Evolutionary conservation across 805 yeast genomes (phyloP), one percentile per base, ranked within the genome.

Genomic region (Metschnikowia aberdeeniae): DNA sequence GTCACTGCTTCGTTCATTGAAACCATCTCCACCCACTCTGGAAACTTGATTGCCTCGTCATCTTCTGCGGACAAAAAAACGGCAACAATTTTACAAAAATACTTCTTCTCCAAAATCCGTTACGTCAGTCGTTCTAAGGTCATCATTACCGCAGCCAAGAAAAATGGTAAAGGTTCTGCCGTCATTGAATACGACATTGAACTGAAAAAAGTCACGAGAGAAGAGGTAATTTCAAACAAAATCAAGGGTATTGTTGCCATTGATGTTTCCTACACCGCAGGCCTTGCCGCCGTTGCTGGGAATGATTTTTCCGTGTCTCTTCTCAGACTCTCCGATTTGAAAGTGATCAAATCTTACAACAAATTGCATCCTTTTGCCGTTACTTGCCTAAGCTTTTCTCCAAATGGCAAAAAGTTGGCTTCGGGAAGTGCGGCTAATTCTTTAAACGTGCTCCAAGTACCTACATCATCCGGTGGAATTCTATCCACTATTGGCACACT

Each of bases 291-390:
- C 1, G 53, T 82, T 19, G 81, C 85, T 0, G 81, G 83, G 0
- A 79, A 82, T 44, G 93, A 86, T 54, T 76, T 80, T 51, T 78
- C 93, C 1, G 67, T 89, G 10, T 65, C 78, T 1, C 54, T 89
- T n/a, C 61, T 82, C 10, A 73, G 76, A 34, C 60, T 76, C 12
- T 66, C 72, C 2, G 78, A 74, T 49, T 75, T 89, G 47, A 71
- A 75, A 35, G 62, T 75, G 10, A 55, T 80, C 22, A 78, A 75
- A 46, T 66, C 72, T 6, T 67, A 80, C 44, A 75, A 75, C 35
- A 77, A 84, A 49, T 81, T 86, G 44, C 97, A 89, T 61, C 69
- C 75, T 7, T 86, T 86, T 61, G 89, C 95, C 22, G 81, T 89
- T 42, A 89, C 97, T 0, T 75, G 77, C 36, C 79, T 87, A 8